Evolutionary conservation across 2,329 filamentous ascomycete species (phyloP).

Genomic region (Zasmidium citrigriseum): DNA sequence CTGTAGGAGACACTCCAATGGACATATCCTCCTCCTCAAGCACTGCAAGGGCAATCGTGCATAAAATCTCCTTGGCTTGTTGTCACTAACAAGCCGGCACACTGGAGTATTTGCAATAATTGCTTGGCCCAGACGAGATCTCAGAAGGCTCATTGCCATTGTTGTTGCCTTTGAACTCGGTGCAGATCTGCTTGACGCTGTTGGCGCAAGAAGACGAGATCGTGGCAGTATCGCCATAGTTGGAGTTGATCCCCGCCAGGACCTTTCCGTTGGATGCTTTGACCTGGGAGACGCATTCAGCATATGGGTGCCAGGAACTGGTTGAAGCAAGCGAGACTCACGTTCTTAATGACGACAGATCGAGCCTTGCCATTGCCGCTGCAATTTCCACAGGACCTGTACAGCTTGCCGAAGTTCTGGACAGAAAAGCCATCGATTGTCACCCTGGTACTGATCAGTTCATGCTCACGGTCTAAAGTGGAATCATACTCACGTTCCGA

Average conservation of each 20-base stretch:
- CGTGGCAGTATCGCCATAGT: constrained; percentile 51
- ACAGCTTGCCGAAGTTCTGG: constrained; percentile 50
- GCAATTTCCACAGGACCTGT: constrained; percentile 55
- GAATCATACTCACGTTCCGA: constrained; percentile 23
- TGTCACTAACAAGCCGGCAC: neutral
- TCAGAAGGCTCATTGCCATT: neutral
- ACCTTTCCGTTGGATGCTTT: neutral
- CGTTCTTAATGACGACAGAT: constrained; percentile 10
- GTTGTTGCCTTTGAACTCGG: neutral
- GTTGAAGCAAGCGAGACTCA: neutral
- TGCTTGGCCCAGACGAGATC: neutral
- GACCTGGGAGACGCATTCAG: neutral
- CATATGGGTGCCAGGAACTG: neutral
- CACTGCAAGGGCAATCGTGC: no score
- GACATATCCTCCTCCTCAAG: no score
- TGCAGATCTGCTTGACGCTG: neutral
- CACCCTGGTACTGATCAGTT: constrained; percentile 33
- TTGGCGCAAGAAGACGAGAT: neutral
- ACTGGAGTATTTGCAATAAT: neutral
- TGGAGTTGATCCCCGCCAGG: constrained; percentile 50
- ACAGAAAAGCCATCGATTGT: constrained; percentile 45
- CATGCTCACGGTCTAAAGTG: neutral
- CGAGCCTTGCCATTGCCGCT: constrained; percentile 25
- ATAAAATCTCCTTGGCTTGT: neutral
- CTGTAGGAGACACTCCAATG: no score